Evolutionary conservation across 2,329 filamentous ascomycete genomes (phyloP), one percentile per base, ranked within the genome.

Genomic region (Stagonosporopsis cucurbitacearum): DNA sequence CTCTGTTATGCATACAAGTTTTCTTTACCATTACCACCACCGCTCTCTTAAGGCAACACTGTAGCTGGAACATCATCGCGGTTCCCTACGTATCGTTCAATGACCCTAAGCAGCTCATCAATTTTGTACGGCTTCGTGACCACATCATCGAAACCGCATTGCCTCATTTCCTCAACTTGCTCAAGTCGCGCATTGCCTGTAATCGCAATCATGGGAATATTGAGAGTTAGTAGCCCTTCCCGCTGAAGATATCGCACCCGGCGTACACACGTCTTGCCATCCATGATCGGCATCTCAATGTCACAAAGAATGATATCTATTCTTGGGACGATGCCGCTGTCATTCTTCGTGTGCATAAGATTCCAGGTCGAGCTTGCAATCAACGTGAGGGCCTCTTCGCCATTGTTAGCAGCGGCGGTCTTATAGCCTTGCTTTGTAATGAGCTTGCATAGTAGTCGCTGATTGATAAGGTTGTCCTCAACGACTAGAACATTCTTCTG

Each of bases 101-200:
- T 40, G 17, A 55, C 36, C 13, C 17, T 32, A 23, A 55, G 12
- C 30, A 81, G 64, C 33, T 80, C 78, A 13, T 73, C 68, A 39
- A 80, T 79, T 36, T 77, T 72, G 60, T 81, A 81, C 1, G 79
- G 79, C 60, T 81, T 81, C 15, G 72, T 75, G 12, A 81, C 78
- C 12, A 81, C 79, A 58, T 80, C 78, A 60, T 81, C 78, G 12
- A 55, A 46, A 3, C 28, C 30, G 20, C 30, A 55, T 28, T 35
- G 37, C 19, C 28, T 44, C 52, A 72, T 74, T 70, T 52, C 72
- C 71, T 25, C 64, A 66, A 70, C 59, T 53, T 73, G 70, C 48
- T 71, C 64, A n/a, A 41, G 50, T 30, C 70, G 56, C n/a, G 66
- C 70, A 52, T 73, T 73, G 6, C 65, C 70, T 11, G 67, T 72